Percentiles rank a stretch among this genome's conserved stretches.
phyloP scores from a whole-genome alignment of 768 basidiomycete species.

The Saitozyma sp. region DNA sequence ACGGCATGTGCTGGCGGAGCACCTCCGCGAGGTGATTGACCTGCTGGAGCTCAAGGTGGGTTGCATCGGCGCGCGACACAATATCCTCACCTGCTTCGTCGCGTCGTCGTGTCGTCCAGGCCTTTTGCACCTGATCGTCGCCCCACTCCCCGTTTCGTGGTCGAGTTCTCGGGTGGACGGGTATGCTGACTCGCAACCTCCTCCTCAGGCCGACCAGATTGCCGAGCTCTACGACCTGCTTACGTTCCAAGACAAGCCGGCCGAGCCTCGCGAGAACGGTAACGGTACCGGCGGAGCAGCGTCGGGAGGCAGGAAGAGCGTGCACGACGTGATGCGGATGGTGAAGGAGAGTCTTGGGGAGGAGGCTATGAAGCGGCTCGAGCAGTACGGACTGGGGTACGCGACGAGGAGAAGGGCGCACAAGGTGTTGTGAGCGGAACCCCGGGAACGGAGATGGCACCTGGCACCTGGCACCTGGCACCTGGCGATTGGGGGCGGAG shows the following conservation, averaged over 20 bases:
- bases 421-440: too few relatives aligned
- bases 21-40: conserved; percentile 87
- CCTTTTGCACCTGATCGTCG: too few relatives aligned
- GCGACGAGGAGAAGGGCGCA: too few relatives aligned
- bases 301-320: conserved; percentile 13
- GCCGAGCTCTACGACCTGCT: conserved; percentile 84
- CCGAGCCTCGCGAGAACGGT: background rate
- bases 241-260: conserved; percentile 57
- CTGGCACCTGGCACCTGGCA: too few relatives aligned
- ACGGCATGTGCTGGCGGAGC: conserved; percentile 80
- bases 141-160: conserved; percentile 13
- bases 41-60: conserved; percentile 83
- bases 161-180: background rate
- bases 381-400: conserved; percentile 21
- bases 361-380: conserved; percentile 33
- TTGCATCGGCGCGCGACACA: too few relatives aligned
- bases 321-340: conserved; percentile 38
- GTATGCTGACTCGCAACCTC: conserved; percentile 1
- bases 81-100: too few relatives aligned
- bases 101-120: too few relatives aligned
- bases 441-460: too few relatives aligned
- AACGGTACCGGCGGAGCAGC: background rate
- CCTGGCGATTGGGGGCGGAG: too few relatives aligned
- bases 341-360: conserved; percentile 38
- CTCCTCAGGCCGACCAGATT: conserved; percentile 80